phyloP scores from a whole-genome alignment of 2,329 filamentous ascomycete species.

The Botrytis pseudocinerea region DNA sequence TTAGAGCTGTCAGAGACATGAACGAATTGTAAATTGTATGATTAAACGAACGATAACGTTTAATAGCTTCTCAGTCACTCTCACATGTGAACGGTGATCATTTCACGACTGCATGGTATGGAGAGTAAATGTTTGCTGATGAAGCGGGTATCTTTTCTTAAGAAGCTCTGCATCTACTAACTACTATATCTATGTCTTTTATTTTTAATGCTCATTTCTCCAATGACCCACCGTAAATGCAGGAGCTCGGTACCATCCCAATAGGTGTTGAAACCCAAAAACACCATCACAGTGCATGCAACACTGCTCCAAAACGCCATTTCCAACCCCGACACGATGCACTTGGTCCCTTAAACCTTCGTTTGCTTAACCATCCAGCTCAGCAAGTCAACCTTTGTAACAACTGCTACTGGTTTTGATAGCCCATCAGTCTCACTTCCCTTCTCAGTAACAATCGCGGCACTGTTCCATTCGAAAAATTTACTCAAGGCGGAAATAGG shows the following conservation, averaged over 20 bases:
- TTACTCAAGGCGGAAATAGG: constrained; percentile 79
- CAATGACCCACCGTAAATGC: neutral
- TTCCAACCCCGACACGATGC: neutral
- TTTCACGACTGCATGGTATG: neutral
- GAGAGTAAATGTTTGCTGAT: neutral
- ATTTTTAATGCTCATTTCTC: neutral
- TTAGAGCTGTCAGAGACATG: neutral
- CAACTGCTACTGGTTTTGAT: constrained; percentile 81
- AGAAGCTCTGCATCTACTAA: neutral
- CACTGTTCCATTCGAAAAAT: constrained; percentile 98
- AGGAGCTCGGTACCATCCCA: neutral
- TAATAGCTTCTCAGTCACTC: neutral
- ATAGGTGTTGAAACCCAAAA: constrained; percentile 20
- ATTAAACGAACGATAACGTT: neutral
- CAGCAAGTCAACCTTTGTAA: constrained; percentile 94
- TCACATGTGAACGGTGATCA: neutral
- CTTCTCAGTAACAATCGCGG: constrained; percentile 87
- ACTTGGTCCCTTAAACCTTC: constrained; percentile 34
- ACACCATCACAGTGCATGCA: neutral
- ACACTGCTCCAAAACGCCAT: constrained; percentile 16
- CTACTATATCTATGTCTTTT: neutral
- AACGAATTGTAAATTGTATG: constrained; percentile 5
- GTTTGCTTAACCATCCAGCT: constrained; percentile 82
- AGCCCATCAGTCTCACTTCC: constrained; percentile 50
- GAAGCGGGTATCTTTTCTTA: neutral